Conservation (phyloP, 2,329 filamentous ascomycete species). For the Ascochyta viciae-villosae region DNA sequence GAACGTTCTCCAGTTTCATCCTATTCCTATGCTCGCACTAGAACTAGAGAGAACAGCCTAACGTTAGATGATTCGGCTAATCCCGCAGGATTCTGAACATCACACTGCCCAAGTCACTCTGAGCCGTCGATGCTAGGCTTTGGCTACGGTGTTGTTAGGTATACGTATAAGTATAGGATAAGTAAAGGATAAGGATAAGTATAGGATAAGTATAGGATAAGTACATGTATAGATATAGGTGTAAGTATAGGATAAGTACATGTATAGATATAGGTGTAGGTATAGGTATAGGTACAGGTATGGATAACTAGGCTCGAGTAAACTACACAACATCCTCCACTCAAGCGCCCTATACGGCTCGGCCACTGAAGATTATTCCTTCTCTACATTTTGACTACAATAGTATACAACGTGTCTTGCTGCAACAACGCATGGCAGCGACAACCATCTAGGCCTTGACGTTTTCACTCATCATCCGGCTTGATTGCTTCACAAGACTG, state of each 20-base stretch:
- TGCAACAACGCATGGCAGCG: neutral
- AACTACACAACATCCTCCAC: neutral
- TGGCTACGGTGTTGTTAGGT: no score
- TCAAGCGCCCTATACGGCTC: neutral
- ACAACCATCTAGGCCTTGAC: constrained; percentile 13
- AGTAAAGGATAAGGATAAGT: no score
- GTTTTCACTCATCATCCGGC: constrained; percentile 32
- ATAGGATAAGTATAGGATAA: no score
- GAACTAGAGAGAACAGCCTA: constrained; percentile 1
- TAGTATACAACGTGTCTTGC: constrained; percentile 8
- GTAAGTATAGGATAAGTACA: no score
- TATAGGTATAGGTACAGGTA: no score
- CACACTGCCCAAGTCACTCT: neutral
- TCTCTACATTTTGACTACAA: constrained; percentile 5
- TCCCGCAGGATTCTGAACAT: constrained; percentile 14
- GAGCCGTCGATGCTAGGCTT: neutral
- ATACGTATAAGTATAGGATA: no score
- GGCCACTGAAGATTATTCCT: neutral
- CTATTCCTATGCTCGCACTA: constrained; percentile 5
- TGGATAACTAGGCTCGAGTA: neutral
- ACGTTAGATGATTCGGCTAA: constrained; percentile 8
- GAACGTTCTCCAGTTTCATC: constrained; percentile 4
- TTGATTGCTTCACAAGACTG: constrained; percentile 31
- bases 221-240: no score
- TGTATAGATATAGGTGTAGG: no score